Conservation (phyloP, 192 early-diverging fungal genomes). For the Chytriomyces sp. region DNA sequence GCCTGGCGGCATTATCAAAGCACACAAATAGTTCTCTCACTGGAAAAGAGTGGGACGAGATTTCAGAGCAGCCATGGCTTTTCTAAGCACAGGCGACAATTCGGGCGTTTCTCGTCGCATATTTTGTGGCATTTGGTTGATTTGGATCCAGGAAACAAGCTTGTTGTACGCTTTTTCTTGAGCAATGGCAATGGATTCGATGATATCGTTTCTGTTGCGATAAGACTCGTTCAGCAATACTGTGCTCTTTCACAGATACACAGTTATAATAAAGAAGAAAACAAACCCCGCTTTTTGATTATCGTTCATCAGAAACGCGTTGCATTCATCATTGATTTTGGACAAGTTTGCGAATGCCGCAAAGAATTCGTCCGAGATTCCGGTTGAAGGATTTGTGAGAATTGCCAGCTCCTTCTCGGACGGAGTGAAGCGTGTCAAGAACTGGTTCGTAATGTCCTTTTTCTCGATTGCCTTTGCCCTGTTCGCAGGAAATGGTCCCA, state of each 20-base stretch:
- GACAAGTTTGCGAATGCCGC: slow-evolving; percentile 69
- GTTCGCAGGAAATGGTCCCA: not conserved
- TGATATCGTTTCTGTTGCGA: slow-evolving; percentile 60
- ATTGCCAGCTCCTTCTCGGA: slow-evolving; percentile 68
- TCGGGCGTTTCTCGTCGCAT: slow-evolving; percentile 75
- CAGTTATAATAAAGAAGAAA: not conserved
- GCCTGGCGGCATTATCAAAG: slow-evolving; percentile 4
- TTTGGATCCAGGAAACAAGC: slow-evolving; percentile 76
- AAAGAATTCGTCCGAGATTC: slow-evolving; percentile 72
- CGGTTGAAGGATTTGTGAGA: slow-evolving; percentile 56
- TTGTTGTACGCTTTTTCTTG: slow-evolving; percentile 79
- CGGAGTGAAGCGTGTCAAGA: slow-evolving; percentile 73
- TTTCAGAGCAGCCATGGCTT: slow-evolving; percentile 71
- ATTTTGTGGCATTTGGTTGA: slow-evolving; percentile 58
- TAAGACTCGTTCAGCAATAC: slow-evolving; percentile 40
- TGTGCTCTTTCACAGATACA: not conserved
- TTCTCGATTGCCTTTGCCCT: slow-evolving; percentile 61
- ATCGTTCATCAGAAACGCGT: slow-evolving; percentile 72
- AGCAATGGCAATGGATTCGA: slow-evolving; percentile 71
- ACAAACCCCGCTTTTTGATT: slow-evolving; percentile 76
- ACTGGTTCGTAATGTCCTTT: slow-evolving; percentile 65
- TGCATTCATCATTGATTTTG: slow-evolving; percentile 75
- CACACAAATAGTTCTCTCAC: slow-evolving; percentile 42
- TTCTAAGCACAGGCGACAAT: slow-evolving; percentile 62
- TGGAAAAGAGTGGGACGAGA: slow-evolving; percentile 76